Evolutionary conservation across 345 rosid species (phyloP), one percentile per base, ranked within the genome.

Genomic region (Diplotaxis tenuifolia): DNA sequence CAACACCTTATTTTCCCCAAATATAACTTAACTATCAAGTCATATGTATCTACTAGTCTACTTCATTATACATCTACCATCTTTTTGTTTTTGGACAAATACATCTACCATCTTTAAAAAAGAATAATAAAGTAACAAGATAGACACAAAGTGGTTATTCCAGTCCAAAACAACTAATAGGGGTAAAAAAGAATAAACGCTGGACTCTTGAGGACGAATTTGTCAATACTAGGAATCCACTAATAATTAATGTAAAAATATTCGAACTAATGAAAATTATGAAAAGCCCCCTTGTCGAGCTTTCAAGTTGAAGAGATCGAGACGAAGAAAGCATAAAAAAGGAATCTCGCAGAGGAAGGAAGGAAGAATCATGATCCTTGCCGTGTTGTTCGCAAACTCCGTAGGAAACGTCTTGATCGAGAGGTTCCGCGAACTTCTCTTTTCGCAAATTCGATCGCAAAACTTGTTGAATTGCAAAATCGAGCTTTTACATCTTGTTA

Each of bases 1-100:
- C 79, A 70, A 22, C 66, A 68, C 62, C 79, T 25, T 67, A 42
- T 59, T 52, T 66, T 27, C 3, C 1, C 47, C 7, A 2, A 27
- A 22, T 52, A 3, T 42, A 27, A 71, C 50, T 42, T 14, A 42
- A 42, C 49, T 42, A 42, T n/a, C 18, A 14, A 42, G 49, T 42
- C 18, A 14, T 38, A 38, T 38, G 47, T 42, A 42, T 42, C 49
- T 42, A 42, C 49, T 40, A 42, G 49, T 42, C 49, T 42, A 38
- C 47, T 38, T 38, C 47, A 12, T 38, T 38, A 38, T 36, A 5
- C 42, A 36, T 36, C 42, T 36, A 36, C 14, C 42, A 36, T 38
- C 15, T 38, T 4, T n/a, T n/a, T n/a, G n/a, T n/a, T n/a, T n/a
- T n/a, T n/a, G n/a, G n/a, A n/a, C n/a, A n/a, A n/a, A n/a, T n/a